Percentiles rank a stretch among this genome's conserved stretches.
Evolutionary conservation across 2,329 filamentous ascomycete species (phyloP).

Genomic region (Apiospora saccharicola): DNA sequence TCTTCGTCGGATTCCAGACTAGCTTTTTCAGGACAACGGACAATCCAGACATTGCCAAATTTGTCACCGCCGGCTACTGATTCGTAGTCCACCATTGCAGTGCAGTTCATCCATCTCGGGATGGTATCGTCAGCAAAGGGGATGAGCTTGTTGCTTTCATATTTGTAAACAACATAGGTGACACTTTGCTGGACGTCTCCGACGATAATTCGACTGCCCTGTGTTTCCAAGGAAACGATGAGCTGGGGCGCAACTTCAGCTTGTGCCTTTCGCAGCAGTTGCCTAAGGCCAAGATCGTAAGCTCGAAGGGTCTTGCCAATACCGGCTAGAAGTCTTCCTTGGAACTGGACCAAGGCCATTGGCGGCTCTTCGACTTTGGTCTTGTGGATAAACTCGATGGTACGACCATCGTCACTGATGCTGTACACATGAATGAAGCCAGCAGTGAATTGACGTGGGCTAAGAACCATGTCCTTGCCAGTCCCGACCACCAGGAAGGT

Average conservation of each 20-base stretch:
- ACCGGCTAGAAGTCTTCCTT: constrained; percentile 87
- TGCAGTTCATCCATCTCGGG: constrained; percentile 88
- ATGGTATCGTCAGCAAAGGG: constrained; percentile 92
- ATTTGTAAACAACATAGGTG: constrained; percentile 93
- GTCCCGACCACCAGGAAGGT: constrained; percentile 94
- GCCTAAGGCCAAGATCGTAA: constrained; percentile 92
- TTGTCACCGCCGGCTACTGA: constrained; percentile 95
- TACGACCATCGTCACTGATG: constrained; percentile 84
- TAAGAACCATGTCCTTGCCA: constrained; percentile 86
- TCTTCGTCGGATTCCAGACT: constrained; percentile 93
- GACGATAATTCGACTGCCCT: constrained; percentile 89
- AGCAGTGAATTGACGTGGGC: constrained; percentile 75
- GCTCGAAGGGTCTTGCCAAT: constrained; percentile 83
- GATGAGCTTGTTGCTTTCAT: constrained; percentile 87
- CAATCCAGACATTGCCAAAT: constrained; percentile 94
- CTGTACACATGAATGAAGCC: constrained; percentile 94
- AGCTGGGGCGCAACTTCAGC: constrained; percentile 79
- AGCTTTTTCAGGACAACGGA: constrained; percentile 85
- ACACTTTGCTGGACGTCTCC: constrained; percentile 90
- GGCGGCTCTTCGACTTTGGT: constrained; percentile 91
- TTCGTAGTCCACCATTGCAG: constrained; percentile 97
- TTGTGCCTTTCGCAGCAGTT: constrained; percentile 91
- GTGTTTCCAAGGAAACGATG: constrained; percentile 89
- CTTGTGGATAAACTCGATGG: constrained; percentile 95
- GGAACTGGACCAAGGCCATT: constrained; percentile 89